phyloP scores from a whole-genome alignment of 2,329 filamentous ascomycete species.

The Verticillium zaregamsianum region DNA sequence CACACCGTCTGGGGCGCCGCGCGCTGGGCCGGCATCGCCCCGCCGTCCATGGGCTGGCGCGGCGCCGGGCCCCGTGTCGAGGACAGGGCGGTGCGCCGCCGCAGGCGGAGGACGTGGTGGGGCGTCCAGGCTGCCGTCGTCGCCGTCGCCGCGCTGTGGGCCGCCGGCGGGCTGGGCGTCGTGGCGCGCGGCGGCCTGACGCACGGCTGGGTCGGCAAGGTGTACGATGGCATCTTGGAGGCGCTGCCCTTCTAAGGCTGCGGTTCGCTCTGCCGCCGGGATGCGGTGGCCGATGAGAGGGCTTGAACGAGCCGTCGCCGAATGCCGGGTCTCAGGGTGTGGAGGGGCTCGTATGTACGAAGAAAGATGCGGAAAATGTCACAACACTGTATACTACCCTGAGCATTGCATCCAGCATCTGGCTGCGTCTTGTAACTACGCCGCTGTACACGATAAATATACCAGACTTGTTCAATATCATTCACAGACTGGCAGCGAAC shows the following conservation, averaged over 20 bases:
- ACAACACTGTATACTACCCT: background rate
- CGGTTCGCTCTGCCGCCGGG: background rate
- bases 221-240: slow-evolving; percentile 71
- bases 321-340: too few relatives aligned
- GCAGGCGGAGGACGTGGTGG: slow-evolving; percentile 65
- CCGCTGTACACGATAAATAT: background rate
- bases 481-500: background rate
- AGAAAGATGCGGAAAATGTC: too few relatives aligned
- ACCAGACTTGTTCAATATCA: background rate
- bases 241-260: slow-evolving; percentile 13
- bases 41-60: slow-evolving; percentile 46
- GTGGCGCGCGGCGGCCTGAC: slow-evolving; percentile 68
- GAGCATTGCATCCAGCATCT: background rate
- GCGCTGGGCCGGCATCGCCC: slow-evolving; percentile 70
- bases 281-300: too few relatives aligned
- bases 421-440: background rate
- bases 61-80: slow-evolving; percentile 35
- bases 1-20: slow-evolving; percentile 84
- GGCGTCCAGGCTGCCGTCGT: slow-evolving; percentile 62
- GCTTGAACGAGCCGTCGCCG: too few relatives aligned
- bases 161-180: slow-evolving; percentile 73
- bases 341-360: too few relatives aligned
- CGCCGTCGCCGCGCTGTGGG: slow-evolving; percentile 64
- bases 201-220: slow-evolving; percentile 72
- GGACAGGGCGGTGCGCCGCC: slow-evolving; percentile 47